Evolutionary conservation across 192 early-diverging fungal species (phyloP).

Genomic region (Rhizoclosmatium globosum): DNA sequence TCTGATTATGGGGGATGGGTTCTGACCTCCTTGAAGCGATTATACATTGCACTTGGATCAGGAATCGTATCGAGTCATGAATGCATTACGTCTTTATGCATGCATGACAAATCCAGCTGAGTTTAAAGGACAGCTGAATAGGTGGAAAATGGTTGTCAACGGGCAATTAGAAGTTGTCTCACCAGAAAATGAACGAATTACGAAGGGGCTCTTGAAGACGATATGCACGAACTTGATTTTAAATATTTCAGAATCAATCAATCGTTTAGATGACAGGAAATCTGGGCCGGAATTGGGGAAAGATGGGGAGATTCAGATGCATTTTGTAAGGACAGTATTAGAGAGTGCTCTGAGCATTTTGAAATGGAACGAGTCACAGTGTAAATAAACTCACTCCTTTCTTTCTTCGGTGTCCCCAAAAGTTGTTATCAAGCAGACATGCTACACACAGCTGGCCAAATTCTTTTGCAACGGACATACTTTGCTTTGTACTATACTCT

Average conservation of each 20-base stretch:
- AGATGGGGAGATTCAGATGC: background rate
- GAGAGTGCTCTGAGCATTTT: constrained; percentile 11
- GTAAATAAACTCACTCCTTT: background rate
- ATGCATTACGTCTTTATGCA: constrained; percentile 31
- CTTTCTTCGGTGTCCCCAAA: background rate
- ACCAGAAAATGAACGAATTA: constrained; percentile 13
- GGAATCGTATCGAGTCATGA: constrained; percentile 37
- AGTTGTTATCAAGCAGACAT: no score
- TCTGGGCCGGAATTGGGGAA: background rate
- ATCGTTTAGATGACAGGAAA: background rate
- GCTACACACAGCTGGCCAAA: no score
- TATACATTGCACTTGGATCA: constrained; percentile 17
- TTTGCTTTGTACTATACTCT: no score
- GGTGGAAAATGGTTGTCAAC: constrained; percentile 21
- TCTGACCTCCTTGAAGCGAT: background rate
- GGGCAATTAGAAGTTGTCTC: constrained; percentile 10
- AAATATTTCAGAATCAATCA: background rate
- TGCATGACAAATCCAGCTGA: background rate
- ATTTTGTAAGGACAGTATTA: background rate
- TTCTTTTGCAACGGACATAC: no score
- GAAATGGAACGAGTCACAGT: constrained; percentile 6
- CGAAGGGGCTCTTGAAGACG: background rate
- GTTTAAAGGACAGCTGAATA: constrained; percentile 8
- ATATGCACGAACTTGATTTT: background rate
- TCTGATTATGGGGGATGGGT: background rate